Percentiles rank a stretch among this genome's conserved stretches.
These are phyloP conservation scores for Microcyclospora tardicrescens DNA, from an alignment of 2,329 filamentous ascomycete genomes.

Conservation along the genomic window DNA sequence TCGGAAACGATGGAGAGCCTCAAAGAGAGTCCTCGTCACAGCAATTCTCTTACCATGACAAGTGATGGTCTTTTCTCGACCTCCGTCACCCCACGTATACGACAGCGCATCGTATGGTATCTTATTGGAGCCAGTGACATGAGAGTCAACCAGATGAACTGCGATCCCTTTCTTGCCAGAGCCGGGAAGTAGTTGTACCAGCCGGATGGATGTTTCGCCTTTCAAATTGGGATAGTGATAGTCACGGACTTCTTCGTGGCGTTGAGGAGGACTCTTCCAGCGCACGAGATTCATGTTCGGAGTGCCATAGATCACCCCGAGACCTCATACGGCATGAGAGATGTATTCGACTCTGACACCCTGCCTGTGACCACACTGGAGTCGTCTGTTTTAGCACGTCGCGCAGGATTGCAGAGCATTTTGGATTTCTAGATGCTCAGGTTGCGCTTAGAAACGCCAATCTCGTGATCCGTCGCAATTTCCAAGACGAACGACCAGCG, in stretches of 20 bases:
- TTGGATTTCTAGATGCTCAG: too few relatives aligned
- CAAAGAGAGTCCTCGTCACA: conserved; percentile 15
- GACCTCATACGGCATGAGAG: too few relatives aligned
- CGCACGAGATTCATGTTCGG: conserved; percentile 11
- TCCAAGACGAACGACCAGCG: too few relatives aligned
- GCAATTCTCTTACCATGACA: conserved; percentile 16
- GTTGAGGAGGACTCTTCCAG: conserved; percentile 11
- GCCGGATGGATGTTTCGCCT: conserved; percentile 17
- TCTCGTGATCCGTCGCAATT: too few relatives aligned
- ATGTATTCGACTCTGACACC: too few relatives aligned
- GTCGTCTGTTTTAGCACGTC: too few relatives aligned
- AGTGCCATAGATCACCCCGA: too few relatives aligned
- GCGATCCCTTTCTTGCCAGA: conserved; percentile 13
- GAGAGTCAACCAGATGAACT: conserved; percentile 16
- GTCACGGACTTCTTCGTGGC: conserved; percentile 5
- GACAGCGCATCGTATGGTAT: conserved; percentile 18
- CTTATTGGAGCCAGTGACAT: conserved; percentile 10
- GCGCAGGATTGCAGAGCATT: too few relatives aligned
- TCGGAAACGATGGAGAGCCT: conserved; percentile 18
- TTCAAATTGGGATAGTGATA: conserved; percentile 14
- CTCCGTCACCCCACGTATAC: conserved; percentile 17
- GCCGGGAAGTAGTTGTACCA: conserved; percentile 15
- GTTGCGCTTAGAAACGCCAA: too few relatives aligned
- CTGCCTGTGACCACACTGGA: too few relatives aligned
- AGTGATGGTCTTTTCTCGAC: conserved; percentile 12